phyloP scores from a whole-genome alignment of 208 protist species.

The Leishmania major region DNA sequence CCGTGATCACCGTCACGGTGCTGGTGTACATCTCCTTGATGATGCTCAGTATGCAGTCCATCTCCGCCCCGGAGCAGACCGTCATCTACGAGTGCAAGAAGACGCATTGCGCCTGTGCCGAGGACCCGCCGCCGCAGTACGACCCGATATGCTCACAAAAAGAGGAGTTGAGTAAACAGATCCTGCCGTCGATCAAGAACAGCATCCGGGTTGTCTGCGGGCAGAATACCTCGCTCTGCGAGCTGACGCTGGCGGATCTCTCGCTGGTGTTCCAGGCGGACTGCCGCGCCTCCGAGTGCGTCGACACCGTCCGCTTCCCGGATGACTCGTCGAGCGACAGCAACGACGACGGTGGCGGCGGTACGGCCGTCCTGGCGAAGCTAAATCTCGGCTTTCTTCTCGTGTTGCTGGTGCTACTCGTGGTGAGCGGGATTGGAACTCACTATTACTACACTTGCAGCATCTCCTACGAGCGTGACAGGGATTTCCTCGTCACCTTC shows the following conservation, averaged over 20 bases:
- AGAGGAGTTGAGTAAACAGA: conserved; percentile 36
- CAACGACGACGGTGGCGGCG: conserved; percentile 6
- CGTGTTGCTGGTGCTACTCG: conserved; percentile 36
- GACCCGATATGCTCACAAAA: conserved; percentile 71
- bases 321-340: conserved; percentile 20
- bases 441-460: conserved; percentile 39
- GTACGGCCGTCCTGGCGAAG: conserved; percentile 9
- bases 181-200: conserved; percentile 70
- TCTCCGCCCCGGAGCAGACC: conserved; percentile 4
- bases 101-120: conserved; percentile 66
- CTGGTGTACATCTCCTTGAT: conserved; percentile 67
- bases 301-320: conserved; percentile 59
- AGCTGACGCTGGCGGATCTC: conserved; percentile 64
- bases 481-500: conserved; percentile 70
- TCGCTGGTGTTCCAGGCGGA: conserved; percentile 65
- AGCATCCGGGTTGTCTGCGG: conserved; percentile 56
- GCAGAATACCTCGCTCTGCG: conserved; percentile 34
- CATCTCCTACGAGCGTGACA: conserved; percentile 35
- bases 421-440: conserved; percentile 30
- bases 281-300: conserved; percentile 77
- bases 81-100: conserved; percentile 71
- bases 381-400: conserved; percentile 33
- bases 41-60: conserved; percentile 59
- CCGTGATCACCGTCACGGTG: conserved; percentile 36
- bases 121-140: conserved; percentile 63